Percentiles rank a stretch among this genome's conserved stretches.
These are phyloP conservation scores for Colletotrichum cordylinicola DNA, from an alignment of 2,329 filamentous ascomycete species.

Conservation along the genomic window DNA sequence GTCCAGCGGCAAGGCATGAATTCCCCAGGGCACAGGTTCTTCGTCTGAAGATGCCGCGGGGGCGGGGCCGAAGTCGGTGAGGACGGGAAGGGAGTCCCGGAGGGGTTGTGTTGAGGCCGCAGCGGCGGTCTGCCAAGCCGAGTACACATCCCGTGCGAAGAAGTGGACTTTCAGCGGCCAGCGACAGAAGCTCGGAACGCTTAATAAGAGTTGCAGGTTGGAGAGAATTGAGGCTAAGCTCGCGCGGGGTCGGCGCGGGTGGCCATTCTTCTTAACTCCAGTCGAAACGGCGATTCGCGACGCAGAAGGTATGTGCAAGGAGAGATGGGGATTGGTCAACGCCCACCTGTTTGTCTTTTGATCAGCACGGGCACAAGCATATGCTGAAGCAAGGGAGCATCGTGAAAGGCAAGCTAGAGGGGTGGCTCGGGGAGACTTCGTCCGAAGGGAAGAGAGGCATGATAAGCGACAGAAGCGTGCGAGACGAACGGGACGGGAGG, in stretches of 20 bases:
- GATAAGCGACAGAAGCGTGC: not conserved
- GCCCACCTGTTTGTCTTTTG: slow-evolving; percentile 73
- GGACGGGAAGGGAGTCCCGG: slow-evolving; percentile 54
- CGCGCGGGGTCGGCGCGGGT: slow-evolving; percentile 60
- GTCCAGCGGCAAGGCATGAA: slow-evolving; percentile 60
- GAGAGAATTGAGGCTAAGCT: slow-evolving; percentile 74
- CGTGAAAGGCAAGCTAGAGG: not conserved
- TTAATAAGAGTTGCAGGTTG: slow-evolving; percentile 81
- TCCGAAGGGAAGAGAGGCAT: not conserved
- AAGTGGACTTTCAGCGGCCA: slow-evolving; percentile 88
- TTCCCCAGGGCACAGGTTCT: slow-evolving; percentile 43
- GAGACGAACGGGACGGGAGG: not conserved
- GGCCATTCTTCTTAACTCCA: slow-evolving; percentile 56
- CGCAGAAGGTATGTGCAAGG: slow-evolving; percentile 74
- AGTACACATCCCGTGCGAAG: slow-evolving; percentile 73
- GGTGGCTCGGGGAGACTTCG: not conserved
- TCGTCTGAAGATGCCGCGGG: not conserved
- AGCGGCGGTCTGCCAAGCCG: slow-evolving; percentile 69
- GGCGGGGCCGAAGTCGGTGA: slow-evolving; percentile 57
- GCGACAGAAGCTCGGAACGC: slow-evolving; percentile 77
- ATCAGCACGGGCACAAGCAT: not conserved
- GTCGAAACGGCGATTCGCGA: slow-evolving; percentile 63
- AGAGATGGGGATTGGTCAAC: slow-evolving; percentile 83
- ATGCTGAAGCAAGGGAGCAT: not conserved
- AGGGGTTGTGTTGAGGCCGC: slow-evolving; percentile 52